Base-by-base conservation (phyloP, 208 protist species). In the Leishmania turanica region DNA sequence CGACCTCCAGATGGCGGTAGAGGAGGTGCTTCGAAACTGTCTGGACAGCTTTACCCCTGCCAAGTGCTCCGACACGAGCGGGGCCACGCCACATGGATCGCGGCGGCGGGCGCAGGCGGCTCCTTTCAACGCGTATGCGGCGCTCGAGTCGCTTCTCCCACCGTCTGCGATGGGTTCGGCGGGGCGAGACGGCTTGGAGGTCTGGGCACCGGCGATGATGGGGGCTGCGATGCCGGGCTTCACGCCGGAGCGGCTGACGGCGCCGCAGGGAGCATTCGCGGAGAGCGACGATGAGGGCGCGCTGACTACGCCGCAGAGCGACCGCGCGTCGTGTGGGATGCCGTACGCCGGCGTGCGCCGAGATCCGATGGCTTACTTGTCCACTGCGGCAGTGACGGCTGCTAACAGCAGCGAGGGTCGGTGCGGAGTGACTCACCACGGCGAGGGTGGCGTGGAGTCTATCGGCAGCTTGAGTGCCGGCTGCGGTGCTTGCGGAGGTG, bases 261-360 rank as follows among this genome's bases (percentile, higher is more conserved):
- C 81, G 51, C 81, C 56, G 60, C 80, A 77, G 47, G 75, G 70
- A 19, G 76, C 83, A 11, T 83, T 91, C 34, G 68, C 83, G 19
- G 90, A 93, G 77, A 93, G 83, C 77, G 90, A 93, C 17, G 84
- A 81, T 34, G 86, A 89, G 27, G 87, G 85, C n/a, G 42, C n/a
- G 27, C 21, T n/a, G 8, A 60, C 34, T 11, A 65, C 82, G 34
- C 82, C 72, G 51, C 54, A 62, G 45, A 78, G 84, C 58, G 53
- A 75, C 31, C 49, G 65, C 31, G 77, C 64, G 11, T 37, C 65
- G 19, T 34, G 58, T n/a, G 62, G 17, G 31, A 62, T 60, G 2
- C 71, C 83, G 4, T 21, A 56, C 1, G 75, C 64, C 1, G 83
- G 78, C 21, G 83, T 83, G 65, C 78, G 78, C 2, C 71, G 77